A percentile compares a stretch with the other conserved stretches of the same genome.
phyloP scores from a whole-genome alignment of 2,329 filamentous ascomycete species.

The Sphaerulina populicola region DNA sequence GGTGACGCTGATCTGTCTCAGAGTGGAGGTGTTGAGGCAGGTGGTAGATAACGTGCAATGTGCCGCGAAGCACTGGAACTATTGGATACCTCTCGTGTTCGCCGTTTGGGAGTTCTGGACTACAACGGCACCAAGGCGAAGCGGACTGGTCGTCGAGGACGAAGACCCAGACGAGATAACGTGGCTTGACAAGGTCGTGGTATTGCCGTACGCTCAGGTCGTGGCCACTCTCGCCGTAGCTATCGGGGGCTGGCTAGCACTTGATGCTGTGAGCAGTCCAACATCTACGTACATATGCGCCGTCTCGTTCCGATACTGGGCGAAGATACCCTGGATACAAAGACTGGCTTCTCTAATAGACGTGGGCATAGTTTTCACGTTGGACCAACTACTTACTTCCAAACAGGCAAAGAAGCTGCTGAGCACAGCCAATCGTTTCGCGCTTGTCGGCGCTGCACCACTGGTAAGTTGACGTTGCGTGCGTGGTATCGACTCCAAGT shows the following conservation, averaged over 20 bases:
- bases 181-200: conserved; percentile 28
- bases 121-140: conserved; percentile 17
- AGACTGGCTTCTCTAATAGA: conserved; percentile 37
- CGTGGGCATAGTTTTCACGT: conserved; percentile 34
- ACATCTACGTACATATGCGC: conserved; percentile 46
- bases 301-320: conserved; percentile 30
- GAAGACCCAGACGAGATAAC: conserved; percentile 30
- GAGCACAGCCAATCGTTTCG: conserved; percentile 15
- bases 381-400: conserved; percentile 21
- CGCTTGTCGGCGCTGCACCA: conserved; percentile 25
- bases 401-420: conserved; percentile 16
- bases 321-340: conserved; percentile 34
- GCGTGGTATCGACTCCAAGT: neutral
- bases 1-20: conserved; percentile 28
- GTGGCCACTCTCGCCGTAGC: conserved; percentile 35
- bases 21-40: conserved; percentile 36
- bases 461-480: conserved; percentile 11
- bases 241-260: conserved; percentile 34
- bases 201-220: conserved; percentile 32
- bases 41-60: conserved; percentile 40
- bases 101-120: conserved; percentile 26
- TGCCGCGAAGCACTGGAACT: conserved; percentile 26
- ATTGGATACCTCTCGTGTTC: conserved; percentile 27
- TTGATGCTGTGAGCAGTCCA: conserved; percentile 32
- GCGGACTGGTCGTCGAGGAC: conserved; percentile 10